phyloP scores from a whole-genome alignment of 2,329 filamentous ascomycete species.

The Podosphaera xanthii region DNA sequence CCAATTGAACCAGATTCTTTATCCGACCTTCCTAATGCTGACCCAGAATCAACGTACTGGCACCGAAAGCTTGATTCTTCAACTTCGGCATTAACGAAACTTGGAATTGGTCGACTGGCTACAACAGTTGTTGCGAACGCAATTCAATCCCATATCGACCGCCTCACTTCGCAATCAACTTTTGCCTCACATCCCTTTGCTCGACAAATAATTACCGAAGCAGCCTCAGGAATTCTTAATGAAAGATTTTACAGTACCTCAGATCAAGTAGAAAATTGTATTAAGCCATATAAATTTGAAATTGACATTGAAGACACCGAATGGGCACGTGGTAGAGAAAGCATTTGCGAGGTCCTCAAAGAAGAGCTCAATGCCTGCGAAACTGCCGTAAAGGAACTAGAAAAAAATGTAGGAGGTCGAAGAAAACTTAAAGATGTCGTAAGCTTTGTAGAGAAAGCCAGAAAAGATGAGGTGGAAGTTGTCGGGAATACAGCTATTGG shows the following conservation, averaged over 20 bases:
- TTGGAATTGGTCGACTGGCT: constrained; percentile 78
- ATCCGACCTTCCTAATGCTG: constrained; percentile 60
- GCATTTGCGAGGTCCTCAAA: constrained; percentile 60
- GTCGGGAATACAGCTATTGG: constrained; percentile 68
- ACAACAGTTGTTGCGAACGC: constrained; percentile 76
- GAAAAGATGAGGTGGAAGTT: constrained; percentile 63
- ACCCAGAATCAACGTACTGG: constrained; percentile 75
- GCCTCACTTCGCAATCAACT: constrained; percentile 54
- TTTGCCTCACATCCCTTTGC: constrained; percentile 85
- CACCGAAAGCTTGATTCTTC: constrained; percentile 84
- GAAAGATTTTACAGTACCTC: constrained; percentile 93
- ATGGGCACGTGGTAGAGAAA: constrained; percentile 69
- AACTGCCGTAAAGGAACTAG: constrained; percentile 48
- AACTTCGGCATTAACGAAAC: constrained; percentile 70
- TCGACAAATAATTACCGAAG: constrained; percentile 76
- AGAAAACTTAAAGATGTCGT: constrained; percentile 80
- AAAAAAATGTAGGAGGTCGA: constrained; percentile 55
- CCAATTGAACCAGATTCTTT: constrained; percentile 49
- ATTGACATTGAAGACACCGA: constrained; percentile 85
- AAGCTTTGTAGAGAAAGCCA: constrained; percentile 69
- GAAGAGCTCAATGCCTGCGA: constrained; percentile 73
- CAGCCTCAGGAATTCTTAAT: constrained; percentile 71
- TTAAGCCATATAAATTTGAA: constrained; percentile 96
- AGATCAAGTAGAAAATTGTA: constrained; percentile 95
- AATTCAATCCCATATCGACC: constrained; percentile 67